A percentile compares a stretch with the other conserved stretches of the same genome.
Conservation (phyloP, 2,329 filamentous ascomycete genomes). For the Neofusicoccum kwambonambiense region DNA sequence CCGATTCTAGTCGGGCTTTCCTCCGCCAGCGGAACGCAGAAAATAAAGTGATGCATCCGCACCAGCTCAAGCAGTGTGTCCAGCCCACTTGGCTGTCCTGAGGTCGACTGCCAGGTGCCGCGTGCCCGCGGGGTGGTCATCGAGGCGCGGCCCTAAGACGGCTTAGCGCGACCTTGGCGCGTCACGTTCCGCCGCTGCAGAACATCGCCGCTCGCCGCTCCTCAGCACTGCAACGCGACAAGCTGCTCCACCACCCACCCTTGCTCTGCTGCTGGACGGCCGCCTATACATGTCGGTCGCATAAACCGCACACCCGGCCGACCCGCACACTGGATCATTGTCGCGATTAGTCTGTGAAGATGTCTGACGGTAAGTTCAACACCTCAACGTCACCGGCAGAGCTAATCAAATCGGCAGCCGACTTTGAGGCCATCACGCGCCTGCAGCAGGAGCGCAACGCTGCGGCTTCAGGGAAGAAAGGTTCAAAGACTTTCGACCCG, state of each 20-base stretch:
- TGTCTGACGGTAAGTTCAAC: constrained; percentile 34
- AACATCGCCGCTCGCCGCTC: constrained; percentile 9
- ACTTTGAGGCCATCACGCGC: constrained; percentile 83
- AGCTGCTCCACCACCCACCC: neutral
- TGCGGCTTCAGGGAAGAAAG: constrained; percentile 72
- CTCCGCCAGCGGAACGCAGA: too few species aligned
- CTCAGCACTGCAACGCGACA: neutral
- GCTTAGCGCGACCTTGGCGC: constrained; percentile 15
- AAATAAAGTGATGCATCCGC: too few species aligned
- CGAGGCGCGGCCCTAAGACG: neutral
- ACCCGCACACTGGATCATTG: constrained; percentile 15
- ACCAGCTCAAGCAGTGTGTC: too few species aligned
- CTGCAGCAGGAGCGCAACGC: constrained; percentile 92
- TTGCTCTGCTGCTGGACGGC: neutral
- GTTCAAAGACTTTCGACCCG: constrained; percentile 75
- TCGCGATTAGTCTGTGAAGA: constrained; percentile 20
- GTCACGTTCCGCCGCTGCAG: constrained; percentile 9
- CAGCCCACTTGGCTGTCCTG: too few species aligned
- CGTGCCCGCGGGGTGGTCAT: neutral
- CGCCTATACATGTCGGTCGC: constrained; percentile 16
- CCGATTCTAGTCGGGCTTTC: too few species aligned
- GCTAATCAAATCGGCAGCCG: constrained; percentile 50
- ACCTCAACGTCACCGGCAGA: neutral
- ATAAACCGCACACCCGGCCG: neutral
- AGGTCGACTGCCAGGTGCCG: too few species aligned